Evolutionary conservation across 176 grass and related monocot species (phyloP).

Genomic region (Musa beccarii): DNA sequence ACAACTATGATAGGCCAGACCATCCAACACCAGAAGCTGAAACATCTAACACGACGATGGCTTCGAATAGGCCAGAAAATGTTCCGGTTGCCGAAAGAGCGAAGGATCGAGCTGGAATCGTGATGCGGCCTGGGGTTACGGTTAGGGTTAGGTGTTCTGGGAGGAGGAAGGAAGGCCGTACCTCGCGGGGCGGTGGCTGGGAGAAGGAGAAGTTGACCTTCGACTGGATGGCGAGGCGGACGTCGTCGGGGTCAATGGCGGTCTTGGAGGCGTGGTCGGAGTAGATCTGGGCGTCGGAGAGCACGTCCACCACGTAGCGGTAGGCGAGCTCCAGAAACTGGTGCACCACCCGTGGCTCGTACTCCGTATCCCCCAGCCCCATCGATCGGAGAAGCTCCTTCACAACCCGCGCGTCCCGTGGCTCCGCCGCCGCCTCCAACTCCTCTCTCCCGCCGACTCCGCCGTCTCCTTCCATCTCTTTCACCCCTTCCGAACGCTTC

Average conservation of each 20-base stretch:
- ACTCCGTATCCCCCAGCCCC: slow-evolving; percentile 78
- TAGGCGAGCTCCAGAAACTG: slow-evolving; percentile 90
- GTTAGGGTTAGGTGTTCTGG: neutral
- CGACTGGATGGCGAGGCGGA: slow-evolving; percentile 79
- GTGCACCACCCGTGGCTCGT: slow-evolving; percentile 82
- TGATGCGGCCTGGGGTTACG: neutral
- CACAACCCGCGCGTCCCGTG: slow-evolving; percentile 71
- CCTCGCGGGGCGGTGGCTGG: slow-evolving; percentile 96
- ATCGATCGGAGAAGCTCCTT: slow-evolving; percentile 90
- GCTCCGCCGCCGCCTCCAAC: slow-evolving; percentile 40
- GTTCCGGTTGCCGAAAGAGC: too few species aligned
- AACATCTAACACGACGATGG: too few species aligned
- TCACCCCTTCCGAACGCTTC: neutral
- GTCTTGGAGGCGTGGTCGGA: slow-evolving; percentile 79
- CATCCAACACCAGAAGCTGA: too few species aligned
- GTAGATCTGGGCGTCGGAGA: slow-evolving; percentile 76
- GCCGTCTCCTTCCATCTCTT: slow-evolving; percentile 13
- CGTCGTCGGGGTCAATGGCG: slow-evolving; percentile 83
- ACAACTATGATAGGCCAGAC: neutral
- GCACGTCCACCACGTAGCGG: slow-evolving; percentile 81
- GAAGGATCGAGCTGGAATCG: too few species aligned
- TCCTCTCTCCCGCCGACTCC: slow-evolving; percentile 10
- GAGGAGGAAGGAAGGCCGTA: slow-evolving; percentile 20
- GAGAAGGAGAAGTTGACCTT: slow-evolving; percentile 98
- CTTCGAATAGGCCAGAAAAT: too few species aligned